Evolutionary conservation across 306 rosid species (phyloP).

Genomic region (Benincasa hispida): DNA sequence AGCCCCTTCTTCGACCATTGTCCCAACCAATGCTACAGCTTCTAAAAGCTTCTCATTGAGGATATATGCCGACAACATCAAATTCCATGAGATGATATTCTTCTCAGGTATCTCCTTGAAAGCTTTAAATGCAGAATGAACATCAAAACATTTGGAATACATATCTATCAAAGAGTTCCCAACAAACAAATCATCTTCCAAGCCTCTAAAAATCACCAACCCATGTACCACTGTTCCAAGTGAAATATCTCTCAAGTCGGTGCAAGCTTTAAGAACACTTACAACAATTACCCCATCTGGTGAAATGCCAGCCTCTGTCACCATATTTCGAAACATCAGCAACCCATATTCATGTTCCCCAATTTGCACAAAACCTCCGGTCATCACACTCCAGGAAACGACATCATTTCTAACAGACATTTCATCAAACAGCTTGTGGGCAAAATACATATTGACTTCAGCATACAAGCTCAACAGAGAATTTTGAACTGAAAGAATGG

Average conservation of each 20-base stretch:
- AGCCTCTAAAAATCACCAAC: conserved; percentile 31
- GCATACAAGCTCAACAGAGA: conserved; percentile 22
- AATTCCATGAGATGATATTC: conserved; percentile 37
- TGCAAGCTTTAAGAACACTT: conserved; percentile 33
- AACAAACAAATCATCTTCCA: conserved; percentile 24
- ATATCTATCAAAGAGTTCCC: conserved; percentile 37
- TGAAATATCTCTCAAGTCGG: conserved; percentile 10
- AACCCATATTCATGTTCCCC: conserved; percentile 21
- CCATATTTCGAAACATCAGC: conserved; percentile 21
- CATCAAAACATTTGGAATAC: conserved; percentile 28
- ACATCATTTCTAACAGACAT: conserved; percentile 23
- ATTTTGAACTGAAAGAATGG: conserved; percentile 20
- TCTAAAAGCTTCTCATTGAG: conserved; percentile 23
- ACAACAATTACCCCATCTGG: conserved; percentile 31
- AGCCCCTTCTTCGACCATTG: conserved; percentile 21
- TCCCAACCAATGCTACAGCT: conserved; percentile 19
- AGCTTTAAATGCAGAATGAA: conserved; percentile 16
- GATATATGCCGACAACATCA: conserved; percentile 22
- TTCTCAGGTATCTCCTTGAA: conserved; percentile 21
- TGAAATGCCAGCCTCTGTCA: conserved; percentile 14
- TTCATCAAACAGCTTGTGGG: conserved; percentile 31
- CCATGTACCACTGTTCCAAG: conserved; percentile 26
- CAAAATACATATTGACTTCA: conserved; percentile 14
- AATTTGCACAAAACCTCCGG: conserved; percentile 21
- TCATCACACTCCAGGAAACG: conserved; percentile 38